These are phyloP conservation scores for Clitoria ternatea DNA, from an alignment of 306 rosid species.

Conservation along the genomic window DNA sequence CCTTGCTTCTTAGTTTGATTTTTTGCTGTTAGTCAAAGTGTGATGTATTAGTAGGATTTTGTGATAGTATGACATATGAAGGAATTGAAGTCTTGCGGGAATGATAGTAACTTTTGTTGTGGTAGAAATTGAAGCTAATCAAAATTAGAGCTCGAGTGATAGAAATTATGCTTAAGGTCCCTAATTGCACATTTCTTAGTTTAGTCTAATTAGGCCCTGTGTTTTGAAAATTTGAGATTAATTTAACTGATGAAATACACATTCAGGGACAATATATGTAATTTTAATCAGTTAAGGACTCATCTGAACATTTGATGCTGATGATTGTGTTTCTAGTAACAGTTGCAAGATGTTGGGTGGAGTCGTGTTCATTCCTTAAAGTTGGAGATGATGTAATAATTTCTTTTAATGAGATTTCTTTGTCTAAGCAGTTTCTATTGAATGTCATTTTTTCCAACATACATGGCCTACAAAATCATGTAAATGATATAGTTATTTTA, in stretches of 20 bases:
- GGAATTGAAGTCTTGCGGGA: neutral
- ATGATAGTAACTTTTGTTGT: neutral
- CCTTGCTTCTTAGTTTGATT: neutral
- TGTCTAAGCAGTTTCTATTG: neutral
- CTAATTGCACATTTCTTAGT: neutral
- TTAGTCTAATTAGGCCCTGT: too few relatives aligned
- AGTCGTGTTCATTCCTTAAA: slow-evolving; percentile 7
- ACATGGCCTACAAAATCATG: neutral
- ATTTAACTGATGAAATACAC: neutral
- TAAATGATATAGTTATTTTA: neutral
- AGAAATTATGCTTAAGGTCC: neutral
- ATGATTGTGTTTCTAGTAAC: neutral
- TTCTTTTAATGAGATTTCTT: neutral
- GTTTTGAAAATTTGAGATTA: neutral
- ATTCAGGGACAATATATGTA: neutral
- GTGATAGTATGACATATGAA: neutral
- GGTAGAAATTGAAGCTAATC: neutral
- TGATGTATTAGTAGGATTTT: neutral
- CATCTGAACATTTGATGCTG: neutral
- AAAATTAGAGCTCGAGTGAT: neutral
- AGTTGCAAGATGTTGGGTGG: neutral
- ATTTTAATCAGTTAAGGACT: neutral
- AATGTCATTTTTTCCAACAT: neutral
- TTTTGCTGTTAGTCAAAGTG: neutral
- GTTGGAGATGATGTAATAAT: neutral